phyloP scores from a whole-genome alignment of 2,329 filamentous ascomycete species.

The Bipolaris bicolor region DNA sequence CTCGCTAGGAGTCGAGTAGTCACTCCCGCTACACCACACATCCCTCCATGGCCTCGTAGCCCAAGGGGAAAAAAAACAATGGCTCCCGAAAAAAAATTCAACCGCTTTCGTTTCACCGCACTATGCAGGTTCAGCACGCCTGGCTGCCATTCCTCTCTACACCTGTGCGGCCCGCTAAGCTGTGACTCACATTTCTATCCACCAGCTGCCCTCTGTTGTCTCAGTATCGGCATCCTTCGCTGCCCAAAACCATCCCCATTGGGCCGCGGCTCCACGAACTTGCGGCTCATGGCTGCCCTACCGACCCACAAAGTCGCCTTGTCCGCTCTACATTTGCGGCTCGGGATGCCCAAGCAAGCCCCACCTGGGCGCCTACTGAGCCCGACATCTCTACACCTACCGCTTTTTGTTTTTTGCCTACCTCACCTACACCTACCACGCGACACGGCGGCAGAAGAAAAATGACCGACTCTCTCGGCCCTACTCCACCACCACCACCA shows the following conservation, averaged over 20 bases:
- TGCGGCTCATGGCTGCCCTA: constrained; percentile 38
- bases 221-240: constrained; percentile 23
- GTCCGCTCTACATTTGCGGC: constrained; percentile 21
- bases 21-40: constrained; percentile 16
- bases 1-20: constrained; percentile 13
- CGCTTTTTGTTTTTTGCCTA: neutral
- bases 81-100: neutral
- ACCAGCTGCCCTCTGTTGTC: constrained; percentile 10
- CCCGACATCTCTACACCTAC: constrained; percentile 9
- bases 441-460: neutral
- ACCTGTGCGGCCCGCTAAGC: constrained; percentile 10
- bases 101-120: constrained; percentile 1
- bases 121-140: constrained; percentile 18
- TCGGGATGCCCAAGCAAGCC: constrained; percentile 29
- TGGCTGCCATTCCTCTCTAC: constrained; percentile 16
- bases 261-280: constrained; percentile 28
- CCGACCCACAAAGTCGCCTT: constrained; percentile 31
- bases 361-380: constrained; percentile 33
- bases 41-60: neutral
- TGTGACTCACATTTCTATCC: constrained; percentile 28
- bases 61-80: constrained; percentile 12
- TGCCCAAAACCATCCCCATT: constrained; percentile 33
- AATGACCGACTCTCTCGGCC: neutral
- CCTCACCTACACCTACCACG: constrained; percentile 9
- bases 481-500: neutral